Evolutionary conservation across 441 rosid genomes (phyloP).

Genomic region (Populus hybrid): DNA sequence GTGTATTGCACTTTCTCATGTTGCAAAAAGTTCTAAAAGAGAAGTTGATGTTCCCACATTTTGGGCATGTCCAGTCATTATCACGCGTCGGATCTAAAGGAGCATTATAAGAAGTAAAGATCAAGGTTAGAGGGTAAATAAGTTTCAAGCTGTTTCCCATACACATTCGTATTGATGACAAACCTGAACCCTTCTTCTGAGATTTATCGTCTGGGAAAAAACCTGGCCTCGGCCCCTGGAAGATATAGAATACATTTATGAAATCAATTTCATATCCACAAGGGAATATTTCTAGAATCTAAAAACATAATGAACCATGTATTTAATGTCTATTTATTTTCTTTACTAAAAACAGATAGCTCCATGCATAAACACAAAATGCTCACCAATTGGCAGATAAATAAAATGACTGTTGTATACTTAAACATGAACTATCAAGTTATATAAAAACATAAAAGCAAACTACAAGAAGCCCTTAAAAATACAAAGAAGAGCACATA

Average conservation of each 20-base stretch:
- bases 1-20: slow-evolving; percentile 97
- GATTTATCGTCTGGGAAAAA: slow-evolving; percentile 72
- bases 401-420: not conserved
- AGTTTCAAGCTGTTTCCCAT: not conserved
- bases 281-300: not conserved
- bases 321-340: not conserved
- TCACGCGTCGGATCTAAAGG: slow-evolving; percentile 70
- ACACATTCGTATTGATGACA: slow-evolving; percentile 14
- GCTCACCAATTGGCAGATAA: not conserved
- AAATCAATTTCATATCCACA: slow-evolving; percentile 7
- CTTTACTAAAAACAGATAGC: not conserved
- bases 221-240: slow-evolving; percentile 89
- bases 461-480: not conserved
- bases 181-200: slow-evolving; percentile 60
- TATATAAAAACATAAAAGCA: not conserved
- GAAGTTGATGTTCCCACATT: slow-evolving; percentile 95
- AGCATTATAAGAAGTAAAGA: slow-evolving; percentile 7
- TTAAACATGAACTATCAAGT: not conserved
- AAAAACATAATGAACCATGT: not conserved
- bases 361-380: not conserved
- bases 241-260: slow-evolving; percentile 14
- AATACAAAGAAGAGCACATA: not conserved
- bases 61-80: slow-evolving; percentile 96
- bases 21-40: slow-evolving; percentile 94
- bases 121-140: not conserved